A percentile compares a stretch with the other conserved stretches of the same genome.
These are phyloP conservation scores for Verbascum thapsus DNA, from an alignment of 257 asterid genomes.

Conservation along the genomic window DNA sequence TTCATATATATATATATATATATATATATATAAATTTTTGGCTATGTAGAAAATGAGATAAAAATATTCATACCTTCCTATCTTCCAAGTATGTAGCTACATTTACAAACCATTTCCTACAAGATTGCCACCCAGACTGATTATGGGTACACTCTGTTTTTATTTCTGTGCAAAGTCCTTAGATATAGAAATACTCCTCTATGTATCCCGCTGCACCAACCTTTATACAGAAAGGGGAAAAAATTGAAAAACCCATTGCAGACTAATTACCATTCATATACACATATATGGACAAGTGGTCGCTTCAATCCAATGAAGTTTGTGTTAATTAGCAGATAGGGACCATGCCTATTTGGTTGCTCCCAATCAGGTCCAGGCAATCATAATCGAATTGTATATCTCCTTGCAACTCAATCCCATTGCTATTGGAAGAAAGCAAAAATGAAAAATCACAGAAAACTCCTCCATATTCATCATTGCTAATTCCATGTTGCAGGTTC, in stretches of 20 bases:
- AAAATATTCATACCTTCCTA: slow-evolving; percentile 41
- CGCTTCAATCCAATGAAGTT: slow-evolving; percentile 1
- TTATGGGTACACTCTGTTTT: slow-evolving; percentile 4
- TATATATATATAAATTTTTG: not conserved
- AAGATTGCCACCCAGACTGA: not conserved
- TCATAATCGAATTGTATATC: slow-evolving; percentile 34
- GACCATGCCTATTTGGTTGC: slow-evolving; percentile 30
- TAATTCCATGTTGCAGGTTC: slow-evolving; percentile 22
- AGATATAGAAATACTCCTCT: not conserved
- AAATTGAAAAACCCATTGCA: not conserved
- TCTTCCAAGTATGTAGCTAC: slow-evolving; percentile 11
- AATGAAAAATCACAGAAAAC: slow-evolving; percentile 27
- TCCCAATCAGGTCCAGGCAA: slow-evolving; percentile 24
- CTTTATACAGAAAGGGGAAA: slow-evolving; percentile 14
- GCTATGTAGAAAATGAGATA: not conserved
- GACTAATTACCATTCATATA: slow-evolving; percentile 10
- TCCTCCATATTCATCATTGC: slow-evolving; percentile 10
- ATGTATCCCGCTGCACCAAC: slow-evolving; percentile 15
- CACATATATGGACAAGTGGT: slow-evolving; percentile 25
- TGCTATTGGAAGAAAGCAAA: slow-evolving; percentile 22
- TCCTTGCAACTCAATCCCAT: slow-evolving; percentile 45
- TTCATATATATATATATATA: slow-evolving; percentile 1
- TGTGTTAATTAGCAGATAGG: slow-evolving; percentile 22
- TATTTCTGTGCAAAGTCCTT: slow-evolving; percentile 21
- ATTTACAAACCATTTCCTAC: slow-evolving; percentile 2